Conservation (phyloP, 305 asterid species). For the Vinca major region DNA sequence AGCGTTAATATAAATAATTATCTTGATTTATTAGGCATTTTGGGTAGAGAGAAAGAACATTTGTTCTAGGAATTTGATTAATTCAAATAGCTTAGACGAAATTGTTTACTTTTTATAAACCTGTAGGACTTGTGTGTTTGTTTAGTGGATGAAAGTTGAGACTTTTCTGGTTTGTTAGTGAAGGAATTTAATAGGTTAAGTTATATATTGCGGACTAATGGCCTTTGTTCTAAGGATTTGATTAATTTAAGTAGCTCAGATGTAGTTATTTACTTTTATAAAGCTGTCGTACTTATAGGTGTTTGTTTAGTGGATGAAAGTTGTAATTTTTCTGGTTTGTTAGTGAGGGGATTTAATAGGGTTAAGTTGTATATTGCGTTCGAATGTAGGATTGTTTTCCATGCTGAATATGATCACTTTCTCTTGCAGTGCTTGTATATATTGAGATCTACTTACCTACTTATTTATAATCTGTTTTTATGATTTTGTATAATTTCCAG, state of each 20-base stretch:
- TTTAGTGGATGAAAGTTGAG: neutral
- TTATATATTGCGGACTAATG: neutral
- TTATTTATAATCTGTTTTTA: too few relatives aligned
- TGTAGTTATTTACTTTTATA: too few relatives aligned
- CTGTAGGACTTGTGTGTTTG: neutral
- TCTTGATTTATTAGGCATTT: neutral
- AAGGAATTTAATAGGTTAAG: neutral
- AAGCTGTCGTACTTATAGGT: too few relatives aligned
- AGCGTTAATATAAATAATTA: neutral
- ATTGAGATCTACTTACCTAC: too few relatives aligned
- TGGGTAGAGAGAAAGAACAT: neutral
- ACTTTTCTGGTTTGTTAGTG: neutral
- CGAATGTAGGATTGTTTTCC: neutral
- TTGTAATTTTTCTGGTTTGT: too few relatives aligned
- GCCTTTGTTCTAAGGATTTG: too few relatives aligned
- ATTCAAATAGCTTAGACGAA: neutral
- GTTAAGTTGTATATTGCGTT: too few relatives aligned
- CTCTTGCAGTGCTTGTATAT: neutral
- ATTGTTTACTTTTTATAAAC: neutral
- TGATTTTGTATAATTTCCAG: neutral
- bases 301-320: too few relatives aligned
- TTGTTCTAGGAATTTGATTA: neutral
- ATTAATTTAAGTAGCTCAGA: too few relatives aligned
- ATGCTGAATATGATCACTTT: neutral
- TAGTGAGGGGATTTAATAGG: too few relatives aligned